A percentile compares a stretch with the other conserved stretches of the same genome.
phyloP scores from a whole-genome alignment of 1,284 basidiomycete genomes.

The Moesziomyces antarcticus region DNA sequence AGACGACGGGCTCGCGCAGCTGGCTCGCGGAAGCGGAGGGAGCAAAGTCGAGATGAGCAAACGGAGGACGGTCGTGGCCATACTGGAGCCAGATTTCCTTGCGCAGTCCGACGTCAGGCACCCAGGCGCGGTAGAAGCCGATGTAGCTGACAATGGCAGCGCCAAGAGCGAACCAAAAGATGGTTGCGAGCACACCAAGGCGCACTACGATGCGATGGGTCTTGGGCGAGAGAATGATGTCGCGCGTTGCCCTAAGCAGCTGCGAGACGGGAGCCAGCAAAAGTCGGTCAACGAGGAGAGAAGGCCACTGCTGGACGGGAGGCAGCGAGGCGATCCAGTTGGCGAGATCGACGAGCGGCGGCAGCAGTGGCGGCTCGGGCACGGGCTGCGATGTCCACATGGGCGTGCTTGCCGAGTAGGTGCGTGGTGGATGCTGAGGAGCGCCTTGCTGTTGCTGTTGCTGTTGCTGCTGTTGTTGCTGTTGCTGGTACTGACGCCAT shows the following conservation, averaged over 20 bases:
- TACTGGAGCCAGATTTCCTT: conserved; percentile 64
- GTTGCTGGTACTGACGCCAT: conserved; percentile 20
- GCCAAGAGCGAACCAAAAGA: conserved; percentile 55
- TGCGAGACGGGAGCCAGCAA: conserved; percentile 45
- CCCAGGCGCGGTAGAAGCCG: conserved; percentile 66
- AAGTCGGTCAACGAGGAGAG: conserved; percentile 34
- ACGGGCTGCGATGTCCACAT: conserved; percentile 43
- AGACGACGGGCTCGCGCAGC: conserved; percentile 24
- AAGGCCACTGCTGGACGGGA: conserved; percentile 50
- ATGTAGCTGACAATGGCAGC: conserved; percentile 61
- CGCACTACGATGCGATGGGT: conserved; percentile 64
- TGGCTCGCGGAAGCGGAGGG: neutral
- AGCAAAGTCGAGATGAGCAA: conserved; percentile 43
- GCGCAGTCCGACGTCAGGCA: conserved; percentile 55
- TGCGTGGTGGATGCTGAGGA: conserved; percentile 2
- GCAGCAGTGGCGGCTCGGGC: conserved; percentile 37
- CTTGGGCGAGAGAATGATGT: conserved; percentile 56
- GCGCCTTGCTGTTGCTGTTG: conserved; percentile 16
- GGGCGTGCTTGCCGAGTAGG: conserved; percentile 22
- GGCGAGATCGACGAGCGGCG: conserved; percentile 37
- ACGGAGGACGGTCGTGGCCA: conserved; percentile 37
- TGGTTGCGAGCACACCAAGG: conserved; percentile 52
- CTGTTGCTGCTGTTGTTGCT: conserved; percentile 13
- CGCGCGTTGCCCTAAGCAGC: conserved; percentile 31
- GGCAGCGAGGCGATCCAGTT: conserved; percentile 51